These are phyloP conservation scores for Daldinia decipiens DNA, from an alignment of 495 filamentous ascomycete genomes.

Conservation along the genomic window DNA sequence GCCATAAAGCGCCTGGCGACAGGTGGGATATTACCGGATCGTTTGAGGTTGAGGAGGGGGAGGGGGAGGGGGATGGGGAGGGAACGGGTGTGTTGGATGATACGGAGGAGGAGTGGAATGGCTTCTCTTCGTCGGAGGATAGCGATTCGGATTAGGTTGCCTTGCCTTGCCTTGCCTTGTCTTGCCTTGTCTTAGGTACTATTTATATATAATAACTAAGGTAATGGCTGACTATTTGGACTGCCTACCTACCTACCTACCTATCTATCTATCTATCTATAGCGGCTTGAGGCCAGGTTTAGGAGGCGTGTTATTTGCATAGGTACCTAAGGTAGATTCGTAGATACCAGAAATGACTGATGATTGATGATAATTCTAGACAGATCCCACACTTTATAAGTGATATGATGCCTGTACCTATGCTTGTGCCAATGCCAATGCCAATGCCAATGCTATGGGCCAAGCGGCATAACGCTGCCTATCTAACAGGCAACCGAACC, in stretches of 20 bases:
- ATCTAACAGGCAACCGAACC: too few relatives aligned
- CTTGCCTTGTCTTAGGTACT: too few relatives aligned
- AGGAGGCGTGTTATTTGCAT: background rate
- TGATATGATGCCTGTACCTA: background rate
- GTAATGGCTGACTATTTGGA: too few relatives aligned
- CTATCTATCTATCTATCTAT: background rate
- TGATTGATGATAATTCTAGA: background rate
- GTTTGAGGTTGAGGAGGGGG: constrained; percentile 64
- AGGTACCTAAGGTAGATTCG: background rate
- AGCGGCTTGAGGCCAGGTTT: background rate
- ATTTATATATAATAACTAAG: too few relatives aligned
- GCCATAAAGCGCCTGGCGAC: constrained; percentile 81
- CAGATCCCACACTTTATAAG: background rate
- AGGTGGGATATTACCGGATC: constrained; percentile 89
- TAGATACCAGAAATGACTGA: constrained; percentile 1
- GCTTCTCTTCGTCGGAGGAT: constrained; percentile 57
- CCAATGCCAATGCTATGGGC: too few relatives aligned
- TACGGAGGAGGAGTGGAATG: constrained; percentile 59
- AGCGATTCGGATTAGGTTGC: constrained; percentile 54
- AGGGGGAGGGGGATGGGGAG: constrained; percentile 42
- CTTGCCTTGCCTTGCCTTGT: too few relatives aligned
- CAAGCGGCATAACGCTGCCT: too few relatives aligned
- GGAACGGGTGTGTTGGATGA: constrained; percentile 48
- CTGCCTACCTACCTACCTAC: background rate
- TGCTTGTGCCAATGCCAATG: too few relatives aligned